A percentile compares a stretch with the other conserved stretches of the same genome.
These are phyloP conservation scores for Plasmopara viticola DNA, from an alignment of 352 stramenopile species.

Conservation along the genomic window DNA sequence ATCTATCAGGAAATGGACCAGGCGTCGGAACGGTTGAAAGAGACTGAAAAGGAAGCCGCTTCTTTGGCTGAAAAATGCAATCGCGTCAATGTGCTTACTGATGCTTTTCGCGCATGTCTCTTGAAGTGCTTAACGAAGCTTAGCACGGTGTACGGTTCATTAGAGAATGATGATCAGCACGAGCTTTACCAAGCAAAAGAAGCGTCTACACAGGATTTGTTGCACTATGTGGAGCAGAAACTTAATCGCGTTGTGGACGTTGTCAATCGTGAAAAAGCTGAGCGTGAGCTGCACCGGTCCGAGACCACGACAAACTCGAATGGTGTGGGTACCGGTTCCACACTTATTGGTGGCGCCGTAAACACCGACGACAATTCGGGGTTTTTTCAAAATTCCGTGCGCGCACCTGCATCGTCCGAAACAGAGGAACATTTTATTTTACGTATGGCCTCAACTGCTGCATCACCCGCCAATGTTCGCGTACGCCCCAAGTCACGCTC, in stretches of 20 bases:
- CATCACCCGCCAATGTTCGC: conserved; percentile 60
- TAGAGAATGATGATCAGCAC: conserved; percentile 71
- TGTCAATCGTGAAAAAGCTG: conserved; percentile 76
- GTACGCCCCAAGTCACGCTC: conserved; percentile 62
- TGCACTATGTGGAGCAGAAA: conserved; percentile 80
- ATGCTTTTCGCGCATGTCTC: conserved; percentile 78
- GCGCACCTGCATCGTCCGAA: conserved; percentile 54
- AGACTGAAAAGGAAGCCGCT: conserved; percentile 75
- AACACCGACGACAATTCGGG: conserved; percentile 22
- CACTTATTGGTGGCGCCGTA: conserved; percentile 16
- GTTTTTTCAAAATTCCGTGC: conserved; percentile 33
- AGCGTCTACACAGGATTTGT: conserved; percentile 56
- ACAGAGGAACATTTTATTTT: conserved; percentile 83
- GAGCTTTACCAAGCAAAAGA: conserved; percentile 64
- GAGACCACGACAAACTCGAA: conserved; percentile 37
- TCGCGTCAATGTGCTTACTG: conserved; percentile 67
- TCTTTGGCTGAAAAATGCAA: conserved; percentile 66
- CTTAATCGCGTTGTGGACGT: conserved; percentile 76
- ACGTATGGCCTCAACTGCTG: conserved; percentile 68
- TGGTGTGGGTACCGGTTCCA: conserved; percentile 15
- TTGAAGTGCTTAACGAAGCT: conserved; percentile 76
- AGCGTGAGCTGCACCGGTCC: conserved; percentile 70
- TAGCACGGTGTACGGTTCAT: conserved; percentile 57
- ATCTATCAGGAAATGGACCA: conserved; percentile 85
- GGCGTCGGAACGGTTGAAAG: conserved; percentile 72